Percentiles rank a stretch among this genome's conserved stretches.
phyloP scores from a whole-genome alignment of 2,329 filamentous ascomycete species.

The Grosmannia serpens region DNA sequence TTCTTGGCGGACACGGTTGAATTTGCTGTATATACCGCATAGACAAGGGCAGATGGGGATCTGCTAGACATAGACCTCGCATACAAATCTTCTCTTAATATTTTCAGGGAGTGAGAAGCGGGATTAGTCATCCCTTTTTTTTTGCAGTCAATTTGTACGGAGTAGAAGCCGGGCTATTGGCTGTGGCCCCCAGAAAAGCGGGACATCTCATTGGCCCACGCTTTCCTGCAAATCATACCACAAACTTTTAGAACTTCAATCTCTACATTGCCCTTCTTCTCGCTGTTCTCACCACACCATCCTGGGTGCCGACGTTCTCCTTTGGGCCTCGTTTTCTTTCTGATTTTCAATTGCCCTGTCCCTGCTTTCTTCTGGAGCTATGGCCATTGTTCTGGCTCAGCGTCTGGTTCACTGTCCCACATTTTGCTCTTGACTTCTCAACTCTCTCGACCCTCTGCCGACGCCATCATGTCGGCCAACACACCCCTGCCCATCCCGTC shows the following conservation, averaged over 20 bases:
- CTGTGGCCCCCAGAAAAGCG: too few relatives aligned
- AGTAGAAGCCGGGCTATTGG: too few relatives aligned
- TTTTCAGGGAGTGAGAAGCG: too few relatives aligned
- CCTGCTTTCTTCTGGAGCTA: neutral
- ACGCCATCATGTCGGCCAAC: constrained; percentile 16
- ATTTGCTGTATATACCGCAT: neutral
- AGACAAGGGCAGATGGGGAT: neutral
- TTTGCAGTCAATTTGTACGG: too few relatives aligned
- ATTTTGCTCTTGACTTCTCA: neutral
- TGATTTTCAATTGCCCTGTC: neutral
- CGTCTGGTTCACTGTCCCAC: neutral
- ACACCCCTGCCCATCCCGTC: constrained; percentile 30
- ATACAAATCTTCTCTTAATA: neutral
- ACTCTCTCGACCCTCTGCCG: neutral
- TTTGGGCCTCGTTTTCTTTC: neutral
- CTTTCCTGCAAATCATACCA: neutral
- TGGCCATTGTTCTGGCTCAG: neutral
- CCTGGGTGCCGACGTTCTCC: neutral
- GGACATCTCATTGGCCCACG: neutral
- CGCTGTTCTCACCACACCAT: neutral
- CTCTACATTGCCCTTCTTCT: neutral
- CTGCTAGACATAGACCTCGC: neutral
- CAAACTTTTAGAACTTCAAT: neutral
- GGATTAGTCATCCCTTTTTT: too few relatives aligned
- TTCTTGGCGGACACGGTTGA: neutral